phyloP scores from a whole-genome alignment of 768 basidiomycete genomes.

The Mycena vitilis region DNA sequence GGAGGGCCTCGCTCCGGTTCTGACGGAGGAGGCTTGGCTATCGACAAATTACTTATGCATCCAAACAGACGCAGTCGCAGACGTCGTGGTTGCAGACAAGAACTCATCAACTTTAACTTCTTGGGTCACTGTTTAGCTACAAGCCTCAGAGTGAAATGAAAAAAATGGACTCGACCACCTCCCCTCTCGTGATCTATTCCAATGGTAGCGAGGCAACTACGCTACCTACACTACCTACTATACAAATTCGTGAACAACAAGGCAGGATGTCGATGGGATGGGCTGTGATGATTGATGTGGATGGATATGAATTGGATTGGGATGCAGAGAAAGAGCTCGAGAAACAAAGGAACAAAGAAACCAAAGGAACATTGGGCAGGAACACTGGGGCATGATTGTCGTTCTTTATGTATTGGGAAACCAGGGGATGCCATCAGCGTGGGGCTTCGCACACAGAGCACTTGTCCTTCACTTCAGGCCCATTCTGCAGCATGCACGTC shows the following conservation, averaged over 20 bases:
- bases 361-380: too few species aligned
- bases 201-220: slow-evolving; percentile 1
- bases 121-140: too few species aligned
- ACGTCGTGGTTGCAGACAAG: too few species aligned
- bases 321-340: neutral
- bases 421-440: slow-evolving; percentile 38
- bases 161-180: too few species aligned
- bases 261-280: slow-evolving; percentile 3
- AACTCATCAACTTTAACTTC: too few species aligned
- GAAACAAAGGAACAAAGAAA: neutral
- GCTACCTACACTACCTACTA: slow-evolving; percentile 8
- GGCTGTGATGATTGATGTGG: neutral
- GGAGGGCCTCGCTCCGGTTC: too few species aligned
- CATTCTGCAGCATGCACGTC: slow-evolving; percentile 54
- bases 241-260: slow-evolving; percentile 12
- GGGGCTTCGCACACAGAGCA: slow-evolving; percentile 60
- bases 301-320: neutral
- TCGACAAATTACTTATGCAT: too few species aligned
- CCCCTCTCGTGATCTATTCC: slow-evolving; percentile 5
- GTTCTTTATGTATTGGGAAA: neutral
- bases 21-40: too few species aligned
- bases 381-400: slow-evolving; percentile 1
- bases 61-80: too few species aligned
- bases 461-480: slow-evolving; percentile 52
- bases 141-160: too few species aligned